Conservation (phyloP, 331 rosid genomes). For the Acacia concinna region DNA sequence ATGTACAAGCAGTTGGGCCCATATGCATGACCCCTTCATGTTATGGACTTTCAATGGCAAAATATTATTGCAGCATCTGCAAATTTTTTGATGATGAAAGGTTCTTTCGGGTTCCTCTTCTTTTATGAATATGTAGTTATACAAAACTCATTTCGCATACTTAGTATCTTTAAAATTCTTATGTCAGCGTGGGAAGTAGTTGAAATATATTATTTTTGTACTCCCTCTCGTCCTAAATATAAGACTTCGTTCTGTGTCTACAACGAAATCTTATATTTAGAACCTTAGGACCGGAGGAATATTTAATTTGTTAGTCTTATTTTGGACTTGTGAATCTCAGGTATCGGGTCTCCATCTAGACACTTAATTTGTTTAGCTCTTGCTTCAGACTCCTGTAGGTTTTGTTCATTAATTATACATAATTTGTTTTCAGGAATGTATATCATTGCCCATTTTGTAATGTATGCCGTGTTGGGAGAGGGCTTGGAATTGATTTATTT, state of each 20-base stretch:
- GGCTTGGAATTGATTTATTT: conserved; percentile 92
- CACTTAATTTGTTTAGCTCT: conserved; percentile 3
- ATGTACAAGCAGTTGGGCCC: conserved; percentile 80
- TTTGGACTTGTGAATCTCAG: background rate
- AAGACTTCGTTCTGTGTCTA: too few species aligned
- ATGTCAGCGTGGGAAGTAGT: background rate
- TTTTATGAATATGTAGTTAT: background rate
- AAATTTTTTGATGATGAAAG: conserved; percentile 98
- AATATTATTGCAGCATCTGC: conserved; percentile 88
- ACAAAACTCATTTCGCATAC: background rate
- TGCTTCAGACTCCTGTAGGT: background rate
- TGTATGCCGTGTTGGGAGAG: conserved; percentile 92
- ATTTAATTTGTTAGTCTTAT: background rate
- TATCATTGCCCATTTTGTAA: conserved; percentile 99
- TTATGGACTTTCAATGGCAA: conserved; percentile 88
- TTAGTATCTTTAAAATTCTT: background rate
- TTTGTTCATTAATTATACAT: conserved; percentile 4
- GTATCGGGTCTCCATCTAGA: background rate
- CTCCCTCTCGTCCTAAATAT: too few species aligned
- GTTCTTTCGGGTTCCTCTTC: conserved; percentile 39
- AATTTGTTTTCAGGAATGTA: conserved; percentile 61
- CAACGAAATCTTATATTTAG: too few species aligned
- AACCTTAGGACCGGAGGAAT: too few species aligned
- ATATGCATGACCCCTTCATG: conserved; percentile 83
- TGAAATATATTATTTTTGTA: too few species aligned